Evolutionary conservation across 179 eudicot species (phyloP), one percentile per base, ranked within the genome.

Genomic region (Silene coronaria): DNA sequence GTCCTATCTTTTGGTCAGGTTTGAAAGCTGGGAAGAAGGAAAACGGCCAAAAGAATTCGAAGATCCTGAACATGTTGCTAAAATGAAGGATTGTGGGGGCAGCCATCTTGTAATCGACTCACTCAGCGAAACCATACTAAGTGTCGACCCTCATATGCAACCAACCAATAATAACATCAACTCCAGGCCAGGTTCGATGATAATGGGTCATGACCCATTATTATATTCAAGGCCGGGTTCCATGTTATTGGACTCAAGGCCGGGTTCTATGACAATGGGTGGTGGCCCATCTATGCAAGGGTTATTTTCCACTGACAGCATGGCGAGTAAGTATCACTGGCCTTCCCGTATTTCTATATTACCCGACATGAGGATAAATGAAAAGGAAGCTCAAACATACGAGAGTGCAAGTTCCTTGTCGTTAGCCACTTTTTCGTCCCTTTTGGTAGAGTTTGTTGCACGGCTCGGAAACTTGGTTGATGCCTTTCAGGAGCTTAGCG

Each of bases 381-480:
- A 87, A 76, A 87, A 89, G 16, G 97, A 91, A 77, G 89, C 88
- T 6, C 76, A 81, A 68, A 91, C 92, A 23, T 80, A 79, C 42
- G 97, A 91, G 80, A 92, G 94, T 64, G 96, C 97, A 5, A 88
- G 89, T 71, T 85, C 89, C 3, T 82, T 93, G 80, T 89, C 95
- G 21, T 80, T 91, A 21, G 88, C 90, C 1, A 91, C 92, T 5
- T 92, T 89, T 80, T 87, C 92, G 24, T 93, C 97, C 11, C 83
- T 85, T 72, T 55, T 91, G 73, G 90, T 92, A 2, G 97, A 92
- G 82, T 91, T 92, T 71, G 97, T 92, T 12, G 97, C 97, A 9
- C 89, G 97, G 86, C 90, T 92, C 70, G 93, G 89, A 60, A 81
- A 92, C 78, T 76, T 92, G 66, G 91, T 91, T 3, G 78, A 84